Percentiles rank a stretch among this genome's conserved stretches.
Evolutionary conservation across 2,329 filamentous ascomycete genomes (phyloP).

Genomic region (Rhytidhysteron rufulum): DNA sequence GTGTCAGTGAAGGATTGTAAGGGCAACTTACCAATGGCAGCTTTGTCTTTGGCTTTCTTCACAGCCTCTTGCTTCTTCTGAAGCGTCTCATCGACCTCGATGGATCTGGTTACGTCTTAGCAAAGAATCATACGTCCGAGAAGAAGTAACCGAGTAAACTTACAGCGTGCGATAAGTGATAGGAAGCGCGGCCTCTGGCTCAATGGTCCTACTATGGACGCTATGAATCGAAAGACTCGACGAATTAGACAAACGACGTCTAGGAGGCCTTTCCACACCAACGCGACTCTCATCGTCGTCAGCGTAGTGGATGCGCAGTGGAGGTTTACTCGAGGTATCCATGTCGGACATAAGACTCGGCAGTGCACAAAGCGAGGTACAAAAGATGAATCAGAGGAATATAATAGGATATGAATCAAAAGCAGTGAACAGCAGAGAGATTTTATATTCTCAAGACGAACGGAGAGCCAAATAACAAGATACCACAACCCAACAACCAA

Average conservation of each 20-base stretch:
- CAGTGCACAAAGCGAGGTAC: no score
- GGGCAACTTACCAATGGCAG: not conserved
- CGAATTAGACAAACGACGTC: not conserved
- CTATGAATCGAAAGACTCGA: not conserved
- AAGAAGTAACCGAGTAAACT: not conserved
- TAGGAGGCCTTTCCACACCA: not conserved
- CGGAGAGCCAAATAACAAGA: no score
- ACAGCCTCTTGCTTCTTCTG: not conserved
- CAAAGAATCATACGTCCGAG: not conserved
- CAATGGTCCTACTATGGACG: not conserved
- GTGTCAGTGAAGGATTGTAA: no score
- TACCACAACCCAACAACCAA: no score
- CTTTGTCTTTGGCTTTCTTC: not conserved
- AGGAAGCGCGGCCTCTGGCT: constrained; percentile 1
- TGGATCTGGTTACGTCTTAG: not conserved
- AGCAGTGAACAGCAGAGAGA: no score
- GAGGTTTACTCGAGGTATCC: not conserved
- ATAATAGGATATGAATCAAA: no score
- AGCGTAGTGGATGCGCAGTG: not conserved
- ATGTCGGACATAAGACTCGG: no score
- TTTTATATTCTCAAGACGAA: no score
- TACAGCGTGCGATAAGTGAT: constrained; percentile 2
- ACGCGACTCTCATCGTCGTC: not conserved
- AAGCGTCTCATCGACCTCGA: not conserved
- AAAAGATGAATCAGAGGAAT: no score